Evolutionary conservation across 192 early-diverging fungal genomes (phyloP).

Genomic region (Coemansia sp.): DNA sequence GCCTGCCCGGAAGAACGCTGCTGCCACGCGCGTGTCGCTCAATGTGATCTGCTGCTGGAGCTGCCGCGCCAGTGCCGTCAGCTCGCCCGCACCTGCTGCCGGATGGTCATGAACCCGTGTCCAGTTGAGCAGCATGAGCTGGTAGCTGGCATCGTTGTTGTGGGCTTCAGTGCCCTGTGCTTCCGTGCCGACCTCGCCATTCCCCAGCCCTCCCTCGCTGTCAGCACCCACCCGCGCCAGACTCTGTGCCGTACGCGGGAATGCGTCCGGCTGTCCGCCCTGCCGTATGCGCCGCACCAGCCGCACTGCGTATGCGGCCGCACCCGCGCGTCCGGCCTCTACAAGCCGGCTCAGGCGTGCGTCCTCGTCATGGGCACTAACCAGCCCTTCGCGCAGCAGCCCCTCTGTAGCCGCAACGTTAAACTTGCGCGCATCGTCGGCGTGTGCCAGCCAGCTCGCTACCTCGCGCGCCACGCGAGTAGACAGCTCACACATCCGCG

Average conservation of each 20-base stretch:
- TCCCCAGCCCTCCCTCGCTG: slow-evolving; percentile 57
- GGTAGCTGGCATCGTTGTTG: slow-evolving; percentile 41
- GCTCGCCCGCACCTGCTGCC: slow-evolving; percentile 37
- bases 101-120: slow-evolving; percentile 45
- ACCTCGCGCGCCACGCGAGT: slow-evolving; percentile 76
- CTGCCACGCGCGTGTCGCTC: slow-evolving; percentile 66
- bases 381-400: slow-evolving; percentile 72
- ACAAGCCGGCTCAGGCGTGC: slow-evolving; percentile 80
- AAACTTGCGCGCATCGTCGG: slow-evolving; percentile 92
- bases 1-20: slow-evolving; percentile 87
- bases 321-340: slow-evolving; percentile 62
- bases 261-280: slow-evolving; percentile 53
- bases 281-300: slow-evolving; percentile 67
- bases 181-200: slow-evolving; percentile 32
- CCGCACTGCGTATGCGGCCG: slow-evolving; percentile 71
- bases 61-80: slow-evolving; percentile 50
- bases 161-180: slow-evolving; percentile 31
- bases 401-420: slow-evolving; percentile 79
- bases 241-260: slow-evolving; percentile 67
- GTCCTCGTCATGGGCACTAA: slow-evolving; percentile 79
- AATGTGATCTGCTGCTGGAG: slow-evolving; percentile 73
- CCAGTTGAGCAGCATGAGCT: slow-evolving; percentile 46
- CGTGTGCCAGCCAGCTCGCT: slow-evolving; percentile 85
- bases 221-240: slow-evolving; percentile 64
- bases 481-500: slow-evolving; percentile 80